Base-by-base conservation (phyloP, 202 grass and related monocot species). In the Musa balbisiana region DNA sequence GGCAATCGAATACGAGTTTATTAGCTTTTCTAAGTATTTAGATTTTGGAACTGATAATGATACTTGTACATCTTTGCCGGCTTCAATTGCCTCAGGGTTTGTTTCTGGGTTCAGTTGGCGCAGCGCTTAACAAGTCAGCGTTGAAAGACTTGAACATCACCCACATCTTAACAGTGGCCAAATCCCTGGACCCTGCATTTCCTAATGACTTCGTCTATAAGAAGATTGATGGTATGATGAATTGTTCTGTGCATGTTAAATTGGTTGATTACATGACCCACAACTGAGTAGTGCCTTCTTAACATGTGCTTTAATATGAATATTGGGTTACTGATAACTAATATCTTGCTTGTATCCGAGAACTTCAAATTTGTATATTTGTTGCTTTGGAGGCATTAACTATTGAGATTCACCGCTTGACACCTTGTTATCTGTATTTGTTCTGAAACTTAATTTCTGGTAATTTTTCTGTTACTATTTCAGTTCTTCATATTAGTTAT, bases 41-140 rank as follows among this genome's bases (percentile, higher is more conserved):
- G 50, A 21, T n/a, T 52, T 58, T 3, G 14, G 49, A 54, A 6
- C 14, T 29, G 49, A 51, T n/a, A 11, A 23, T 51, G 49, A 78
- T 63, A 20, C 75, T 33, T 12, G 13, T 25, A 69, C 33, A 53
- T 11, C 23, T 79, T 72, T 72, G 21, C 53, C 27, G 24, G 59
- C 11, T 70, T 64, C 15, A 17, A 54, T 27, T n/a, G 55, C 19
- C 78, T 52, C 73, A 88, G 87, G 88, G 94, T 71, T 76, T 98
- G 55, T 98, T 92, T 82, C 77, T 98, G 80, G 94, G 91, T 84
- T 98, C 91, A 76, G 74, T 94, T 27, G 91, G 94, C 3, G 88
- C 86, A 22, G 88, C 91, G 14, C 50, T 91, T 51, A 98, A 98
- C n/a, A 93, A 90, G 84, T 81, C 89, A 12, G 65, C 76, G 62